Evolutionary conservation across 2,329 filamentous ascomycete species (phyloP).

Genomic region (Nemania bipapillata): DNA sequence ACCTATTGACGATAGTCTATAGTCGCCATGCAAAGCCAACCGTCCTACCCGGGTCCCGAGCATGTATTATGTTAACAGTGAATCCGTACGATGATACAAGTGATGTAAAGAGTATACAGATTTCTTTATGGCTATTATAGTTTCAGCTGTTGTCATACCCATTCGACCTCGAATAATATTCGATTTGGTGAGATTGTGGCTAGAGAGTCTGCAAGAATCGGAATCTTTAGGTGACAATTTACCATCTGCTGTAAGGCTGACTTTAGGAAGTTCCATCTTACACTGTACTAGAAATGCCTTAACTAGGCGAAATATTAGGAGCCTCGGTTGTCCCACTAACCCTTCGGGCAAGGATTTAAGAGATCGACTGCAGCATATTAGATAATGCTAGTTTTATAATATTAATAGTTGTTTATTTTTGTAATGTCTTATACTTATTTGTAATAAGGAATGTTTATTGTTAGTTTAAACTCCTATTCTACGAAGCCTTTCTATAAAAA

Average conservation of each 20-base stretch:
- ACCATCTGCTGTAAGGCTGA: neutral
- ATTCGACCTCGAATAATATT: constrained; percentile 47
- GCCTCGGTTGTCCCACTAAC: no score
- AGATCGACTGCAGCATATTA: no score
- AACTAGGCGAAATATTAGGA: no score
- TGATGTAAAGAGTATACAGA: constrained; percentile 40
- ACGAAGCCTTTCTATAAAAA: no score
- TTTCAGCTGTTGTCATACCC: constrained; percentile 43
- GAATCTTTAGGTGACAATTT: constrained; percentile 16
- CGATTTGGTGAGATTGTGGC: constrained; percentile 45
- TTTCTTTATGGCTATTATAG: constrained; percentile 35
- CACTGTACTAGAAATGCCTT: constrained; percentile 2
- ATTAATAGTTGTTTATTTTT: no score
- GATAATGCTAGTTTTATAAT: no score
- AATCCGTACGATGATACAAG: constrained; percentile 41
- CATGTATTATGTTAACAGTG: constrained; percentile 3
- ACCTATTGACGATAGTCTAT: neutral
- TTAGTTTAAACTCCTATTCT: no score
- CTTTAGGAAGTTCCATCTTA: constrained; percentile 7
- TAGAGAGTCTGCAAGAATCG: constrained; percentile 37
- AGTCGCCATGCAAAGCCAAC: constrained; percentile 3
- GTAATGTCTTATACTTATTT: no score
- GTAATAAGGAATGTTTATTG: no score
- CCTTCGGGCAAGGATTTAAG: no score
- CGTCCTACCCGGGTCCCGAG: neutral